Evolutionary conservation across 805 yeast species (phyloP), one percentile per base, ranked within the genome.

Genomic region (Candida awuae): DNA sequence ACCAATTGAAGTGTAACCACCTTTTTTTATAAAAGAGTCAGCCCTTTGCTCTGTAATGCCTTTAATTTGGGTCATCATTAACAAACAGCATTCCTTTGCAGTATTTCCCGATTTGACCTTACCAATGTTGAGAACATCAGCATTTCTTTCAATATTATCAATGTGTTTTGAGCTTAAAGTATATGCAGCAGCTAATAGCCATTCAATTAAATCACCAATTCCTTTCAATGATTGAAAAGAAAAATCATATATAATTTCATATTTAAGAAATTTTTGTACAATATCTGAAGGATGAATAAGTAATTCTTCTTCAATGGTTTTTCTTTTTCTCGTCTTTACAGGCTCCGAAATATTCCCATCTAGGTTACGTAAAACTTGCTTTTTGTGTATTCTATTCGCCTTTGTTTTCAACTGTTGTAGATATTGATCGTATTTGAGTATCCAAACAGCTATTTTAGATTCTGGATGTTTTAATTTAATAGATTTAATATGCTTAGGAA

Each of bases 131-230:
- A 80, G 68, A 39, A 75, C 65, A 28, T 70, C 71, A 41, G 66
- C 63, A 51, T 75, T 71, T 45, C 85, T 57, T 43, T 75, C 70
- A 27, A 59, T 58, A 17, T 73, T 73, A 50, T 80, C 86, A 55
- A 74, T 73, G 22, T 75, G 51, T 10, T 73, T 62, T 13, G 60
- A 53, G 0, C 77, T 66, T 6, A 80, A 65, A 0, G 85, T 66
- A 47, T 76, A 71, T 0, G 83, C 62, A 45, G 79, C 67, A 13
- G 79, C 70, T 33, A 65, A 69, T 13, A 80, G 51, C 77, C 84
- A 77, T 4, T 59, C 65, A 1, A 65, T 39, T 1, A 71, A 57
- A 35, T 77, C 84, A 34, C 55, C 65, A 6, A 52, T 51, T 33
- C 64, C 72, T 57, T 63, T 66, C 2, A 71, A 65, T 13, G 68